Base-by-base conservation (phyloP, 2,329 filamentous ascomycete genomes). In the Aspergillus tubingensis region DNA sequence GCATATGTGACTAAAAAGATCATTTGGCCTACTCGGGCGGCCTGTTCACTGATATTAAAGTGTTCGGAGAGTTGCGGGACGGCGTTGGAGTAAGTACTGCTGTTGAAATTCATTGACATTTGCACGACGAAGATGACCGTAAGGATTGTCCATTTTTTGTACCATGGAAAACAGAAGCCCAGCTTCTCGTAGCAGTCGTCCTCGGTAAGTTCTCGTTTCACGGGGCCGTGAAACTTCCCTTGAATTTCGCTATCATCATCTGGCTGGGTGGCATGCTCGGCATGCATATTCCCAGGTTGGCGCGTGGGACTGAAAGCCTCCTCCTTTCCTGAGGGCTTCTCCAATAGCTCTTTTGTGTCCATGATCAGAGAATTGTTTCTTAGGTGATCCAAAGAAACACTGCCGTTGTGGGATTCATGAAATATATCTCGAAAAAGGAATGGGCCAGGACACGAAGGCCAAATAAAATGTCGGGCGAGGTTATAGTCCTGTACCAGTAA, bases 101-200 rank as follows among this genome's bases (percentile, higher is more conserved):
- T 89, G 78, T 91, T 91, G 80, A 91, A 90, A 79, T 91, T 91
- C 88, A 91, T 91, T 7, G 88, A 91, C 15, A 88, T 86, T 70
- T 91, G 89, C 4, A 91, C 88, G 65, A 85, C 77, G 79, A 91
- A 91, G 72, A 91, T 89, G 71, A 91, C 82, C 17, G 83, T 85
- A 53, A 91, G 81, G 66, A 91, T 89, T 65, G 79, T 85, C 88
- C 89, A 91, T 78, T 91, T 91, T 78, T 88, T 89, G 59, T 66
- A 68, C 52, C 61, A 61, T 0, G 87, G 76, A 64, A 84, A 90
- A 30, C 77, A 77, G 69, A 81, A 90, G 53, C 86, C 87, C 1
- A 91, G 80, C 68, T 89, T 82, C 6, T 83, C 80, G 72, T 86
- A 87, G 72, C 86, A 88, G 63, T 88, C 86, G 25, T 80, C 76